Percentiles rank a stretch among this genome's conserved stretches.
Evolutionary conservation across 495 filamentous ascomycete species (phyloP).

Genomic region (Oidiodendron maius): DNA sequence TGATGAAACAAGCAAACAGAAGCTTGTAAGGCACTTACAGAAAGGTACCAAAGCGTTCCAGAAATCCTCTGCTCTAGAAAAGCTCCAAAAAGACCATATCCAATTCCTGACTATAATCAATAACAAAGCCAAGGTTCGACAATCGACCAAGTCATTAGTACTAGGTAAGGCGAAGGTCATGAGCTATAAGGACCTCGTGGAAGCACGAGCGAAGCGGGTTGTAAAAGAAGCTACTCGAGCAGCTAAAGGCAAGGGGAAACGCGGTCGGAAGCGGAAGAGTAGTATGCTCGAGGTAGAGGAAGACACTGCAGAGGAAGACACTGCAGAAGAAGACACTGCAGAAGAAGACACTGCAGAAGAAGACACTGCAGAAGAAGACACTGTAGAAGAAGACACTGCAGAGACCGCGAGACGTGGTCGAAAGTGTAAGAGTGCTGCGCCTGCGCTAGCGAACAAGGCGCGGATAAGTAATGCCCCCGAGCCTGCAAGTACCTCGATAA

Average conservation of each 20-base stretch:
- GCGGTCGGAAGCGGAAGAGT: constrained; percentile 8
- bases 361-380: constrained; percentile 17
- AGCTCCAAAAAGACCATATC: constrained; percentile 6
- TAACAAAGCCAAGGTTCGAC: constrained; percentile 16
- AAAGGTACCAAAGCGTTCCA: constrained; percentile 20
- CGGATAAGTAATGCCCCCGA: constrained; percentile 9
- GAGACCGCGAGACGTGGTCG: constrained; percentile 18
- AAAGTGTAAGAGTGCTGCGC: constrained; percentile 20
- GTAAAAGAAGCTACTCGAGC: constrained; percentile 19
- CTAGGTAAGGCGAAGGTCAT: constrained; percentile 27
- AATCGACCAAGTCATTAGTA: constrained; percentile 22
- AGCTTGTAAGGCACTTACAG: constrained; percentile 20
- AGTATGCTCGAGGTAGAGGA: constrained; percentile 13
- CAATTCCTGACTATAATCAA: constrained; percentile 21
- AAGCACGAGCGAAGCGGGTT: constrained; percentile 27
- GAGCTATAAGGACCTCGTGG: constrained; percentile 32
- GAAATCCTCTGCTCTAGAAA: constrained; percentile 3
- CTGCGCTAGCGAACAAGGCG: constrained; percentile 4
- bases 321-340: too few species aligned
- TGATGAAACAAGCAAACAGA: constrained; percentile 24
- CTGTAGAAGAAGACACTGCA: constrained; percentile 15
- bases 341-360: constrained; percentile 15
- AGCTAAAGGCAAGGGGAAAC: constrained; percentile 14
- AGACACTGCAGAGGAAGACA: constrained; percentile 6
- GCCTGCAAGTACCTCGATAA: constrained; percentile 9